These are phyloP conservation scores for Aureobasidium sp. DNA, from an alignment of 2,329 filamentous ascomycete species.

Conservation along the genomic window DNA sequence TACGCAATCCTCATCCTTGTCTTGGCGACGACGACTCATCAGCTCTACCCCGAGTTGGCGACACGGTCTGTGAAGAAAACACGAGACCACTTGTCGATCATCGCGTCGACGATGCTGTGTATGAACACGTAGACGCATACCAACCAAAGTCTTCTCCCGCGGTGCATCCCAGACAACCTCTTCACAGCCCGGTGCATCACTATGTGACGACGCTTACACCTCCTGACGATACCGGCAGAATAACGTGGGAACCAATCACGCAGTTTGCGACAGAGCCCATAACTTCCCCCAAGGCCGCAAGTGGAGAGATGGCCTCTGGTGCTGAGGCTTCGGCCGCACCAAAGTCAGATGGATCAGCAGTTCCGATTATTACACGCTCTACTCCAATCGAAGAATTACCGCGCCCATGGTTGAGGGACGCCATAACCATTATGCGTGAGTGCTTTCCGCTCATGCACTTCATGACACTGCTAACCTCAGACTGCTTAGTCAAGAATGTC, in stretches of 20 bases:
- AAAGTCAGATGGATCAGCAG: neutral
- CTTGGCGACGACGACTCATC: slow-evolving; percentile 6
- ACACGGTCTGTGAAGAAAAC: neutral
- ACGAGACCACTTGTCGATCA: slow-evolving; percentile 12
- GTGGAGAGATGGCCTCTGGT: slow-evolving; percentile 9
- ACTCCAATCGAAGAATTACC: neutral
- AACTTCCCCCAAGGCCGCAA: slow-evolving; percentile 33
- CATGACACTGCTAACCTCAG: neutral
- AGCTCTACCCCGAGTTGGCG: neutral
- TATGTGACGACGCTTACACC: slow-evolving; percentile 36
- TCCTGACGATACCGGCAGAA: slow-evolving; percentile 33
- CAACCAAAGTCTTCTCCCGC: neutral
- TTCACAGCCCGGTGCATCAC: slow-evolving; percentile 23
- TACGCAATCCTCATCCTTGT: slow-evolving; percentile 5
- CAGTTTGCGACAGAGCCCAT: slow-evolving; percentile 27
- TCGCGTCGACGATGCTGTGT: slow-evolving; percentile 12
- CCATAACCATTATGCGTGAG: slow-evolving; percentile 22
- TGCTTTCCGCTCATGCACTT: neutral
- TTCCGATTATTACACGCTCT: slow-evolving; percentile 3
- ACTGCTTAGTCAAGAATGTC: slow-evolving; percentile 27
- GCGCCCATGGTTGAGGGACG: slow-evolving; percentile 21
- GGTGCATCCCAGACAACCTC: slow-evolving; percentile 14
- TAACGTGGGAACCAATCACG: slow-evolving; percentile 30
- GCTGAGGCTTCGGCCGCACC: slow-evolving; percentile 5
- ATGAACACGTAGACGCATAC: neutral